A percentile compares a stretch with the other conserved stretches of the same genome.
These are phyloP conservation scores for Globisporangium parvum DNA, from an alignment of 352 stramenopile species.

Conservation along the genomic window DNA sequence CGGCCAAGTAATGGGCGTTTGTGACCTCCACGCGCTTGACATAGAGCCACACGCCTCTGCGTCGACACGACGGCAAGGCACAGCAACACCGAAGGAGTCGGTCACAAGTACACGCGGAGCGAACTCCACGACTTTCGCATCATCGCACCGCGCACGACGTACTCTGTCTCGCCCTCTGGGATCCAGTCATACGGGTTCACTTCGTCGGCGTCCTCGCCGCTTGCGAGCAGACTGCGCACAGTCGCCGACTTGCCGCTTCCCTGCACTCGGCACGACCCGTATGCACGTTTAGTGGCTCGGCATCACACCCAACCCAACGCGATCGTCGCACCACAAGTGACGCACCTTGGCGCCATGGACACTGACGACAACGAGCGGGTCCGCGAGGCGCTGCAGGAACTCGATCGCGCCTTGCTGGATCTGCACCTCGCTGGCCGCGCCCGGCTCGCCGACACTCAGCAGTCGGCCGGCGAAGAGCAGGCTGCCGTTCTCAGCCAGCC, in stretches of 20 bases:
- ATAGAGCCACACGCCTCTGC: conserved; percentile 62
- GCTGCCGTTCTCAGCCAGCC: conserved; percentile 16
- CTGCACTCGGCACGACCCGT: conserved; percentile 9
- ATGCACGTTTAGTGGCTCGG: not conserved
- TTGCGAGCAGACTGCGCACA: conserved; percentile 34
- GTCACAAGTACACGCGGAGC: too few species aligned
- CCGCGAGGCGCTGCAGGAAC: conserved; percentile 65
- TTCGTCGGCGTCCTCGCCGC: conserved; percentile 12
- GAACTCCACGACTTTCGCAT: not conserved
- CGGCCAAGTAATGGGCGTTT: conserved; percentile 67
- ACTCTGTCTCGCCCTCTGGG: conserved; percentile 19
- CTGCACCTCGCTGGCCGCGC: conserved; percentile 41
- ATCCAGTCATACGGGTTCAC: conserved; percentile 16
- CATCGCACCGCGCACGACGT: not conserved
- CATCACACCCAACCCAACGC: too few species aligned
- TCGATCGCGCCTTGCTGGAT: conserved; percentile 65
- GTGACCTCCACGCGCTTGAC: conserved; percentile 55
- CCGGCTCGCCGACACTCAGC: conserved; percentile 36
- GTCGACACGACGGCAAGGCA: not conserved
- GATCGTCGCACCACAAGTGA: too few species aligned
- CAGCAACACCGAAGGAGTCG: not conserved
- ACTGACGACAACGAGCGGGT: conserved; percentile 64
- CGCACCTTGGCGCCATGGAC: conserved; percentile 45
- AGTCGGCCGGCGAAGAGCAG: conserved; percentile 64
- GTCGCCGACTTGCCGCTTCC: conserved; percentile 45